Evolutionary conservation across 208 protist genomes (phyloP).

Genomic region (Kentomonas sorsogonicus): DNA sequence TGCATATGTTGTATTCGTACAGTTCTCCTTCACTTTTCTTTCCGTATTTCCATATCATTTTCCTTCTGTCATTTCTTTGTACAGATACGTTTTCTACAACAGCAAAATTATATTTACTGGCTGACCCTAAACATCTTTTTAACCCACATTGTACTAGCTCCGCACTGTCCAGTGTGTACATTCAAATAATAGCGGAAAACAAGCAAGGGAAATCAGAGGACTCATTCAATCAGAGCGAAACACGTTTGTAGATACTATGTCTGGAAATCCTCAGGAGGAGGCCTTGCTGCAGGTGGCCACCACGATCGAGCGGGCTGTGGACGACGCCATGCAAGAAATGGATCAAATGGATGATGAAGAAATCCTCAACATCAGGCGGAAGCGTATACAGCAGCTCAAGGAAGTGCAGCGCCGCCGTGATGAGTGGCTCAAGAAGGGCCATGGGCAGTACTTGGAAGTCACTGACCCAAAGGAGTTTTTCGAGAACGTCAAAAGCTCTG

Average conservation of each 20-base stretch:
- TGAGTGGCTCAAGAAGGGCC: constrained; percentile 79
- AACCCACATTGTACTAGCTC: too few species aligned
- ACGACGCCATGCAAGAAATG: constrained; percentile 76
- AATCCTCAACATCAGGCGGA: constrained; percentile 58
- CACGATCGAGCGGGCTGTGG: constrained; percentile 79
- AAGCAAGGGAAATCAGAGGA: too few species aligned
- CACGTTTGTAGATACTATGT: too few species aligned
- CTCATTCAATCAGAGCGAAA: too few species aligned
- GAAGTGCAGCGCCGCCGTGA: constrained; percentile 66
- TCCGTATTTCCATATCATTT: too few species aligned
- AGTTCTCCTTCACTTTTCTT: too few species aligned
- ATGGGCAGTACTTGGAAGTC: constrained; percentile 79
- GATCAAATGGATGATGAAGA: constrained; percentile 91
- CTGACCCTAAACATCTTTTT: too few species aligned
- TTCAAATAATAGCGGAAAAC: too few species aligned
- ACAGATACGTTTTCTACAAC: background rate
- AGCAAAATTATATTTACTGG: too few species aligned
- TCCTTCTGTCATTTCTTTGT: background rate
- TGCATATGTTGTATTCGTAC: too few species aligned
- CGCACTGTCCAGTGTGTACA: too few species aligned
- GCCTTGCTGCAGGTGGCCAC: constrained; percentile 69
- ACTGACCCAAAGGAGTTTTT: constrained; percentile 82
- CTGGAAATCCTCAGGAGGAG: constrained; percentile 40
- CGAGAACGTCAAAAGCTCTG: constrained; percentile 57
- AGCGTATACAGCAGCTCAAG: constrained; percentile 66